These are phyloP conservation scores for Metahyphopichia silvanorum DNA, from an alignment of 805 yeast species.

Conservation along the genomic window DNA sequence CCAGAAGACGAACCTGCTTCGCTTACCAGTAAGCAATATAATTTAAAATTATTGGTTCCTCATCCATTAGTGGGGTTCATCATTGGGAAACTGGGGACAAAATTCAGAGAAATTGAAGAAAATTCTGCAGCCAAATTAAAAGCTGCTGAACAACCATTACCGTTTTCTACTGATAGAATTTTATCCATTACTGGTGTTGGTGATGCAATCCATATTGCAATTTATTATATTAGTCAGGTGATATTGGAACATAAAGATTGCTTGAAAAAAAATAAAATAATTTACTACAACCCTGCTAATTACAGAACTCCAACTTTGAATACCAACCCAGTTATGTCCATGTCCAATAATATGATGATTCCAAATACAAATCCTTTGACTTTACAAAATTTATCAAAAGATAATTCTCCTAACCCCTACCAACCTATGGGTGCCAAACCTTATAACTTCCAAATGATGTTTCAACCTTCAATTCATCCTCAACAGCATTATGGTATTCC, in stretches of 20 bases:
- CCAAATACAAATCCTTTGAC: constrained; percentile 11
- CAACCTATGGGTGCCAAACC: constrained; percentile 15
- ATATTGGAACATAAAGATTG: constrained; percentile 56
- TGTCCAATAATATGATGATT: constrained; percentile 15
- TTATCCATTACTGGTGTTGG: constrained; percentile 73
- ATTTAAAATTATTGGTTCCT: constrained; percentile 64
- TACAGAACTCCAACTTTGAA: constrained; percentile 19
- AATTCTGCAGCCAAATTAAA: constrained; percentile 72
- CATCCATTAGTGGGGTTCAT: constrained; percentile 78
- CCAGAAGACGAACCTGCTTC: constrained; percentile 62
- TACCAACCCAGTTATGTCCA: constrained; percentile 10
- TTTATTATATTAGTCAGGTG: constrained; percentile 69
- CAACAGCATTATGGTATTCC: constrained; percentile 22
- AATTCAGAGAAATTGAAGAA: constrained; percentile 78
- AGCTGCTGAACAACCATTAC: constrained; percentile 70
- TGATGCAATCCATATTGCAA: constrained; percentile 83
- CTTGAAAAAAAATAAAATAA: constrained; percentile 50
- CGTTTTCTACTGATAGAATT: constrained; percentile 75
- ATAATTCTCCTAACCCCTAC: constrained; percentile 10
- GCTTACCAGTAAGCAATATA: constrained; percentile 50
- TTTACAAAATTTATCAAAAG: constrained; percentile 16
- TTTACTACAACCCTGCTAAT: constrained; percentile 59
- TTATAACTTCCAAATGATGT: constrained; percentile 39
- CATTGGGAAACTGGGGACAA: constrained; percentile 73
- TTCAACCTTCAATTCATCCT: constrained; percentile 35